These are phyloP conservation scores for Gloeopeniophorella convolvens DNA, from an alignment of 768 basidiomycete species.

Conservation along the genomic window DNA sequence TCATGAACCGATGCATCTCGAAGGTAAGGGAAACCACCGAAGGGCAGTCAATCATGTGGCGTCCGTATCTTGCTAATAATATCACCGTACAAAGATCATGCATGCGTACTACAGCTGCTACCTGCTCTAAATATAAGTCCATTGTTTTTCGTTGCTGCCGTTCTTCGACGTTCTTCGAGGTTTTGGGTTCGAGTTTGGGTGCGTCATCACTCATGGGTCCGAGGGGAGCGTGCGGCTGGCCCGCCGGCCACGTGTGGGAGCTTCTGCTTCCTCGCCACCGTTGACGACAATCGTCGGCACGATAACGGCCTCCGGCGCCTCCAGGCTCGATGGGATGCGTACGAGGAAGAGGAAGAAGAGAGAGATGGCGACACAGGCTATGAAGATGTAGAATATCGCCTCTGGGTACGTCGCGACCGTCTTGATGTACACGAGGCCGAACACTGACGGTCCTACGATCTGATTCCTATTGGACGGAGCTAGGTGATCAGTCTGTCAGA, in stretches of 20 bases:
- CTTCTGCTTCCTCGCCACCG: background rate
- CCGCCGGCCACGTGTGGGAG: too few relatives aligned
- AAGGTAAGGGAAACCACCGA: too few relatives aligned
- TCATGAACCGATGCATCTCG: too few relatives aligned
- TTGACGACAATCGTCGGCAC: background rate
- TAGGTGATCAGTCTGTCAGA: constrained; percentile 1
- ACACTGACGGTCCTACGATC: constrained; percentile 66
- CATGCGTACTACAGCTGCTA: too few relatives aligned
- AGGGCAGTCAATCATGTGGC: too few relatives aligned
- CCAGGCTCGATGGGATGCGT: constrained; percentile 28
- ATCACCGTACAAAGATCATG: too few relatives aligned
- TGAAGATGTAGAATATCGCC: constrained; percentile 59
- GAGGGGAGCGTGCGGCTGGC: background rate
- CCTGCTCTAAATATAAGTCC: too few relatives aligned
- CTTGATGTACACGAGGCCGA: constrained; percentile 60
- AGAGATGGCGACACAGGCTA: constrained; percentile 34
- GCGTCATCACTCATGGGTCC: background rate
- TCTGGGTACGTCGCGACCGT: constrained; percentile 68
- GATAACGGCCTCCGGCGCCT: background rate
- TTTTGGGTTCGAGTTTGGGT: too few relatives aligned
- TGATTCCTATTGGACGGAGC: constrained; percentile 41
- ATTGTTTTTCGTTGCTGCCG: too few relatives aligned
- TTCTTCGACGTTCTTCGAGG: too few relatives aligned
- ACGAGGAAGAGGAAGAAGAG: constrained; percentile 44
- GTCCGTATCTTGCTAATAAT: too few relatives aligned